Conservation (phyloP, 1,284 basidiomycete species). For the Puccinia horiana region DNA sequence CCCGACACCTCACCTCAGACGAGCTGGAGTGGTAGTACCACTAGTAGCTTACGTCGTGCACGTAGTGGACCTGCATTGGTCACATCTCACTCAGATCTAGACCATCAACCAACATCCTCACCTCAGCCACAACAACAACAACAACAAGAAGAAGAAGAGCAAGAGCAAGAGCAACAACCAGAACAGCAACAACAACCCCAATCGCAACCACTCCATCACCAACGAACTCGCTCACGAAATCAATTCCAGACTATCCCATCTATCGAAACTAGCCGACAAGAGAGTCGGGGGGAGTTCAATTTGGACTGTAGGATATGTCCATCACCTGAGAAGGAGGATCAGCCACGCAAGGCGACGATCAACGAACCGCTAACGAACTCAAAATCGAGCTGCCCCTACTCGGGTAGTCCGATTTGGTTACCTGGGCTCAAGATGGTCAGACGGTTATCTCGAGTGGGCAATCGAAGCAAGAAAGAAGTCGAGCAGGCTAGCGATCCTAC, state of each 20-base stretch:
- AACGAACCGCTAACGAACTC: neutral
- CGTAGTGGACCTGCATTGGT: slow-evolving; percentile 32
- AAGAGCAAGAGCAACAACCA: too few relatives aligned
- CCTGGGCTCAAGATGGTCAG: slow-evolving; percentile 38
- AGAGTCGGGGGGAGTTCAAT: neutral
- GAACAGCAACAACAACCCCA: too few relatives aligned
- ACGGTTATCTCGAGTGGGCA: slow-evolving; percentile 20
- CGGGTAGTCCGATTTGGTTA: neutral
- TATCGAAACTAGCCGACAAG: neutral
- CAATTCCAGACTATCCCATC: neutral
- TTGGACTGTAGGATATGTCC: neutral
- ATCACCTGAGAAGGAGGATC: neutral
- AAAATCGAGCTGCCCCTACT: neutral
- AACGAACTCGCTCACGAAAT: neutral
- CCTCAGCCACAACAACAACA: neutral
- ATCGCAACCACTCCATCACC: too few relatives aligned
- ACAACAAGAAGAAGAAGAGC: too few relatives aligned
- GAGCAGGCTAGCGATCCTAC: neutral
- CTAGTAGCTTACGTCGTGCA: slow-evolving; percentile 40
- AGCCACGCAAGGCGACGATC: neutral
- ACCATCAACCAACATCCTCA: neutral
- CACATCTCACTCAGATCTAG: slow-evolving; percentile 5
- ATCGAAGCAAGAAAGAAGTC: neutral
- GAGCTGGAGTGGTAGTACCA: neutral
- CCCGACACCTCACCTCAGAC: neutral